Conservation (phyloP, 768 basidiomycete species). For the Mycena epipterygia region DNA sequence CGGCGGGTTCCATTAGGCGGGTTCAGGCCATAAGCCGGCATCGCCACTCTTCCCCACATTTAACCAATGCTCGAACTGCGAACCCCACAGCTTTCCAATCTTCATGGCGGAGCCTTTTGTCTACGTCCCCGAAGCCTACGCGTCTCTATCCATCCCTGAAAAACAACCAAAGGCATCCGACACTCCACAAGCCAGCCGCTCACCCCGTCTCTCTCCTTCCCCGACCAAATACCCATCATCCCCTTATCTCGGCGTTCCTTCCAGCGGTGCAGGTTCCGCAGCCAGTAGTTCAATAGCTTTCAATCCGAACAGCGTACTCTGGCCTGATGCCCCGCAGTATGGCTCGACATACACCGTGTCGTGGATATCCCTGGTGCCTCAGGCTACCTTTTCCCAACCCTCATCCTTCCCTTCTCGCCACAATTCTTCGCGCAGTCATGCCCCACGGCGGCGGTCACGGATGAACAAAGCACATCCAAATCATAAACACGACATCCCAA, state of each 20-base stretch:
- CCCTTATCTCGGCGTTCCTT: neutral
- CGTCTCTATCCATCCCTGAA: conserved; percentile 7
- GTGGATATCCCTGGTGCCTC: conserved; percentile 13
- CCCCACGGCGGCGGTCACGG: too few relatives aligned
- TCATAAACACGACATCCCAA: neutral
- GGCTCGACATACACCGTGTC: neutral
- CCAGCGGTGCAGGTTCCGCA: neutral
- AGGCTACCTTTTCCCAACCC: conserved; percentile 8
- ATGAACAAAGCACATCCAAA: neutral
- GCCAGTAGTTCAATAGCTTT: neutral
- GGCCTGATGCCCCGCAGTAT: neutral
- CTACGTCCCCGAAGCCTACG: conserved; percentile 23
- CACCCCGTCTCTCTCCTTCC: conserved; percentile 13
- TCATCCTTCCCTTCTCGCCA: neutral
- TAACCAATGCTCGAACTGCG: too few relatives aligned
- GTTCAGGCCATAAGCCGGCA: too few relatives aligned
- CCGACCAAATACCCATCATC: conserved; percentile 4
- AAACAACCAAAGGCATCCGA: too few relatives aligned
- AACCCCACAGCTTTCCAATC: too few relatives aligned
- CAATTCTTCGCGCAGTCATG: neutral
- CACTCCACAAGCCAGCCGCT: neutral
- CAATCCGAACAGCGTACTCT: conserved; percentile 7
- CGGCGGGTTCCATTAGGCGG: too few relatives aligned
- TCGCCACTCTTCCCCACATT: neutral
- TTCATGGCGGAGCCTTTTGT: conserved; percentile 24